Percentiles rank a stretch among this genome's conserved stretches.
Conservation (phyloP, 345 rosid species). For the Orychophragmus violaceus region DNA sequence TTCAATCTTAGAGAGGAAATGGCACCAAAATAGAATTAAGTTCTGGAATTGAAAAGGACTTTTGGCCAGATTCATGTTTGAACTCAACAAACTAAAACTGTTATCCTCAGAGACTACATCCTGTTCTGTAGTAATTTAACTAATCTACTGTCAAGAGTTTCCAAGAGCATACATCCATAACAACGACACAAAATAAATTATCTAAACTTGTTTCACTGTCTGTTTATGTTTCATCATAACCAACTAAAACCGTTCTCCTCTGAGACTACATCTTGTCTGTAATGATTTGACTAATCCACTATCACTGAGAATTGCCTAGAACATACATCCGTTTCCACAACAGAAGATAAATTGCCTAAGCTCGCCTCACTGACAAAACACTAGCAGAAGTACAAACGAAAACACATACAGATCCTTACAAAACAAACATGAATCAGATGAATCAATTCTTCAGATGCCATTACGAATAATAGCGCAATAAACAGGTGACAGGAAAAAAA, state of each 20-base stretch:
- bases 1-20: constrained; percentile 10
- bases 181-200: background rate
- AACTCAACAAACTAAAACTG: background rate
- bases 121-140: background rate
- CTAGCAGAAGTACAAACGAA: background rate
- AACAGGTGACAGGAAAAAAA: background rate
- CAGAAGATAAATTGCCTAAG: background rate
- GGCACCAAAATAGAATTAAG: background rate
- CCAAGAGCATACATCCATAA: background rate
- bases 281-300: background rate
- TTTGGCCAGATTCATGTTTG: constrained; percentile 1
- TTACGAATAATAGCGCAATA: background rate
- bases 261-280: constrained; percentile 2
- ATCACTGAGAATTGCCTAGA: background rate
- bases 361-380: background rate
- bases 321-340: background rate
- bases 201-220: background rate
- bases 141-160: background rate
- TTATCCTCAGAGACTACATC: background rate
- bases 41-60: background rate
- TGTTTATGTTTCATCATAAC: background rate
- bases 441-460: background rate
- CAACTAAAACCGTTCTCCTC: background rate
- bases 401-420: background rate
- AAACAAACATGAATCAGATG: background rate